Evolutionary conservation across 2,329 filamentous ascomycete species (phyloP).

Genomic region (Grosmannia clavigera): DNA sequence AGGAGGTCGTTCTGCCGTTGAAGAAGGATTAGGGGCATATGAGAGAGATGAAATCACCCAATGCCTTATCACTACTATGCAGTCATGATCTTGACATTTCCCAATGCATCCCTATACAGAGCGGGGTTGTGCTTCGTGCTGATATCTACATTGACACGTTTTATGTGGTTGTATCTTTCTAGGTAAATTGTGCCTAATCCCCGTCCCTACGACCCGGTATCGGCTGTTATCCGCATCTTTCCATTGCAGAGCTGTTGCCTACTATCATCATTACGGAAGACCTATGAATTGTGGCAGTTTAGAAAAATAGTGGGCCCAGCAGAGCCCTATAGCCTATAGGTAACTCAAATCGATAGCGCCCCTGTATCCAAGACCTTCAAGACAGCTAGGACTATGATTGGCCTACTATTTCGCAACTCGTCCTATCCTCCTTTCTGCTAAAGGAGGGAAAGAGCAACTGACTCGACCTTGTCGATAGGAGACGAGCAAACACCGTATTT

Average conservation of each 20-base stretch:
- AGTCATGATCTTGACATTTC: not conserved
- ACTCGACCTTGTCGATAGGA: not conserved
- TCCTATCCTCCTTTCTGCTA: not conserved
- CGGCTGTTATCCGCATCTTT: not conserved
- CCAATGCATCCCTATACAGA: not conserved
- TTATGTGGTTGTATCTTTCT: too few species aligned
- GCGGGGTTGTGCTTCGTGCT: not conserved
- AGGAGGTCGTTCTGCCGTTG: slow-evolving; percentile 71
- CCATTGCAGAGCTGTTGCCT: not conserved
- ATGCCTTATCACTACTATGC: not conserved
- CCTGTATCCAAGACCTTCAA: not conserved
- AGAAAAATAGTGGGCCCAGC: not conserved
- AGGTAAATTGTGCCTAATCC: too few species aligned
- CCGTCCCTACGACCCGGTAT: too few species aligned
- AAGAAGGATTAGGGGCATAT: slow-evolving; percentile 66
- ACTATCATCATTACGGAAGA: not conserved
- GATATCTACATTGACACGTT: not conserved
- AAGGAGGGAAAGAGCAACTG: not conserved
- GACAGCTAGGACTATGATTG: not conserved
- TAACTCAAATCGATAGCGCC: not conserved
- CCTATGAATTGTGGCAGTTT: not conserved
- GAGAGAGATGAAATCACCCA: not conserved
- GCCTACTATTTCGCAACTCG: not conserved
- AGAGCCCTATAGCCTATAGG: not conserved
- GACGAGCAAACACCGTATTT: not conserved